Conservation (phyloP, 345 rosid species). For the Gynandropsis gynandra region DNA sequence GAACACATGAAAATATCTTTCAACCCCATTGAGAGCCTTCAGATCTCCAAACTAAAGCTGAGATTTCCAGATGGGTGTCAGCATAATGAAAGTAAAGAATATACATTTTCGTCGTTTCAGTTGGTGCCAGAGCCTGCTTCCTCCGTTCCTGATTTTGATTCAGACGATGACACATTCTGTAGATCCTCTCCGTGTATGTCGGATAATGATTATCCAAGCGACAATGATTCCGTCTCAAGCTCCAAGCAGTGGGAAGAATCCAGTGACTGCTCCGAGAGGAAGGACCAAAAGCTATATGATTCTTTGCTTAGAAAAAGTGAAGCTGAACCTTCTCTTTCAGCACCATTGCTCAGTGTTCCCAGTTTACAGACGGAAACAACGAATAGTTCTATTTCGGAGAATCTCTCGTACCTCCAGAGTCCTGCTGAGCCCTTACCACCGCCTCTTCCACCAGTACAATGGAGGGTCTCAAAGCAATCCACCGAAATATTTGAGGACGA, state of each 20-base stretch:
- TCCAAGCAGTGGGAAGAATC: slow-evolving; percentile 68
- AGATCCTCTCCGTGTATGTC: slow-evolving; percentile 72
- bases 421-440: slow-evolving; percentile 47
- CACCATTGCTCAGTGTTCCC: slow-evolving; percentile 33
- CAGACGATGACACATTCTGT: slow-evolving; percentile 87
- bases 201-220: slow-evolving; percentile 48
- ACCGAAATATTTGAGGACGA: slow-evolving; percentile 27
- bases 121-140: slow-evolving; percentile 60
- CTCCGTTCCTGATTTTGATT: slow-evolving; percentile 42
- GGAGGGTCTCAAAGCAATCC: slow-evolving; percentile 39
- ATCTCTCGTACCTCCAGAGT: slow-evolving; percentile 27
- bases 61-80: slow-evolving; percentile 46
- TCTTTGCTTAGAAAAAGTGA: slow-evolving; percentile 32
- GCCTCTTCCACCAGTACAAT: slow-evolving; percentile 67
- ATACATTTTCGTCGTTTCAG: slow-evolving; percentile 76
- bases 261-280: slow-evolving; percentile 26
- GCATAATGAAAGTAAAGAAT: slow-evolving; percentile 26
- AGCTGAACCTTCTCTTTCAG: slow-evolving; percentile 29
- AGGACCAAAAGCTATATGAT: slow-evolving; percentile 41
- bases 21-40: slow-evolving; percentile 51
- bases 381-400: slow-evolving; percentile 24
- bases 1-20: slow-evolving; percentile 92
- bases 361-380: slow-evolving; percentile 40
- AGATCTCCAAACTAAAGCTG: slow-evolving; percentile 52
- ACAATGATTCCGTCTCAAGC: slow-evolving; percentile 44